These are phyloP conservation scores for Cordyceps farinosa DNA, from an alignment of 2,329 filamentous ascomycete species.

Conservation along the genomic window DNA sequence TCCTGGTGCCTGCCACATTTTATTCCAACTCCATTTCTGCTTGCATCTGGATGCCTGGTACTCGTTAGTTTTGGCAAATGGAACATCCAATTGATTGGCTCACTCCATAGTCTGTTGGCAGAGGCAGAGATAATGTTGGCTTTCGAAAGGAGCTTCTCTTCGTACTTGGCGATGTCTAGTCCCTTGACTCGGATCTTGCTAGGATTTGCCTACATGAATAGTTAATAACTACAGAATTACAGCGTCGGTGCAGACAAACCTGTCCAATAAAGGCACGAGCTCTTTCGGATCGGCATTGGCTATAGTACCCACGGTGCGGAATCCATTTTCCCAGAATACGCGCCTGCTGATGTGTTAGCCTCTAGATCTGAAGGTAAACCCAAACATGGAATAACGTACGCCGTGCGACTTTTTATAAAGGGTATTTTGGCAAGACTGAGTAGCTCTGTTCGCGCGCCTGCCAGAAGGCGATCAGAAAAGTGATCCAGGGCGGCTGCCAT, in stretches of 20 bases:
- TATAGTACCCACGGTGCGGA: constrained; percentile 62
- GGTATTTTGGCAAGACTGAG: constrained; percentile 68
- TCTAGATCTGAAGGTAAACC: neutral
- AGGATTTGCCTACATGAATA: constrained; percentile 55
- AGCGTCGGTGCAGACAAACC: constrained; percentile 29
- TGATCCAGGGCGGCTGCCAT: constrained; percentile 70
- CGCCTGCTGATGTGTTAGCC: constrained; percentile 29
- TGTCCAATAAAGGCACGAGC: constrained; percentile 67
- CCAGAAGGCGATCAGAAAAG: constrained; percentile 69
- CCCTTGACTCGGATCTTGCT: constrained; percentile 57
- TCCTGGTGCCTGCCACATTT: neutral
- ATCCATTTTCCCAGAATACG: constrained; percentile 74
- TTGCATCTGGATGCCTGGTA: constrained; percentile 48
- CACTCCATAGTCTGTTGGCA: constrained; percentile 67
- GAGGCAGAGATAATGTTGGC: constrained; percentile 65
- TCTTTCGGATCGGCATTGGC: constrained; percentile 67
- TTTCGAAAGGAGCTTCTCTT: constrained; percentile 62
- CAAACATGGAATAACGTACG: constrained; percentile 37
- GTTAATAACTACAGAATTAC: constrained; percentile 9
- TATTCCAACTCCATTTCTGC: constrained; percentile 46
- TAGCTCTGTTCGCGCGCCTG: constrained; percentile 67
- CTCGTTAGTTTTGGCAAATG: constrained; percentile 16
- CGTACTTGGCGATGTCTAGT: constrained; percentile 55
- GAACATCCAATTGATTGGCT: constrained; percentile 28
- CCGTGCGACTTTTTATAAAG: constrained; percentile 74